Evolutionary conservation across 2,329 filamentous ascomycete genomes (phyloP).

Genomic region (Mollisia scopiformis): DNA sequence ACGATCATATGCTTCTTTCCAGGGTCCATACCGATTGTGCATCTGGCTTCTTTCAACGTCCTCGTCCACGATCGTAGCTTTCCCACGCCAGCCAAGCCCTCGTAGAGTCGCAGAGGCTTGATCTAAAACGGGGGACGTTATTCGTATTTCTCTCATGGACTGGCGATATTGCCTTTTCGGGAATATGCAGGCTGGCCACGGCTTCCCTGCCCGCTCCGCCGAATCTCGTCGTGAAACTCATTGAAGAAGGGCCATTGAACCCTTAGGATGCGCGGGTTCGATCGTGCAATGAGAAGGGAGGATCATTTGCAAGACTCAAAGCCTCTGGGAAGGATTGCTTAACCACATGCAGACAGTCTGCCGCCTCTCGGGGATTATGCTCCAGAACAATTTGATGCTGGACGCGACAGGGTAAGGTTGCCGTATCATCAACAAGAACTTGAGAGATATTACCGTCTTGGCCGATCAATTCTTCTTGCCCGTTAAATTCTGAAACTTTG

Average conservation of each 20-base stretch:
- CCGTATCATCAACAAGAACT: no score
- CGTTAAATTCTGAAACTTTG: neutral
- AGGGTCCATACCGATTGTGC: neutral
- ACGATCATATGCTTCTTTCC: neutral
- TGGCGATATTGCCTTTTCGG: constrained; percentile 11
- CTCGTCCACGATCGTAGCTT: no score
- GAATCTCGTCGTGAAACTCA: neutral
- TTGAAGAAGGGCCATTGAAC: neutral
- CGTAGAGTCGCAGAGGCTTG: neutral
- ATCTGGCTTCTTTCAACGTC: neutral
- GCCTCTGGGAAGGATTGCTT: neutral
- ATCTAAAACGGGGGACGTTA: neutral
- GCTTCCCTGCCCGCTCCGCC: neutral
- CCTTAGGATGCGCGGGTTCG: neutral
- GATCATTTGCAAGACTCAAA: neutral
- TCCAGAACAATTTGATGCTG: neutral
- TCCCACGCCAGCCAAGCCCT: neutral
- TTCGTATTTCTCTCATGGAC: neutral
- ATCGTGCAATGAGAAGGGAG: neutral
- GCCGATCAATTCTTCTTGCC: neutral
- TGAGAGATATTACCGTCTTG: neutral
- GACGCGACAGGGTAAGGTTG: neutral
- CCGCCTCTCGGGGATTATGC: neutral
- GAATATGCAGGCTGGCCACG: constrained; percentile 11
- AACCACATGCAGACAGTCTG: neutral